A percentile compares a stretch with the other conserved stretches of the same genome.
phyloP scores from a whole-genome alignment of 129 eudicot genomes.

The Helichrysum umbraculigerum region DNA sequence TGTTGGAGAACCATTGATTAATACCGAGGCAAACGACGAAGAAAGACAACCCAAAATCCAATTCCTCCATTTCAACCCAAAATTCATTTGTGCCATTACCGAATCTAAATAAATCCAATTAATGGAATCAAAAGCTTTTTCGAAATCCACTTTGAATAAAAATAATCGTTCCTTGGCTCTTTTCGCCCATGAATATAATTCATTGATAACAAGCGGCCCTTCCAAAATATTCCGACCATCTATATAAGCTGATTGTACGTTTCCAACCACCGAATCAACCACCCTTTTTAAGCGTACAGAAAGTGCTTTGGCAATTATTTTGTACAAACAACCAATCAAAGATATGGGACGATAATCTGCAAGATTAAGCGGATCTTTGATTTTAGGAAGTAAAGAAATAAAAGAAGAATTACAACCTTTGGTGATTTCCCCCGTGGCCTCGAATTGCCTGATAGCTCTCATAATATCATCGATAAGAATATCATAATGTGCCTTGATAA shows the following conservation, averaged over 20 bases:
- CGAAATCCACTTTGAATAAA: neutral
- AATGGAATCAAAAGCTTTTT: neutral
- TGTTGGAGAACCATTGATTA: no score
- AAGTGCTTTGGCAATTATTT: neutral
- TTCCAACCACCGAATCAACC: neutral
- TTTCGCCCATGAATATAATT: neutral
- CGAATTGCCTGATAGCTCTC: neutral
- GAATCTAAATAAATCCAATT: neutral
- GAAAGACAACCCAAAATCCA: no score
- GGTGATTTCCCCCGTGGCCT: neutral
- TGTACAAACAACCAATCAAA: no score
- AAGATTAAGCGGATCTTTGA: no score
- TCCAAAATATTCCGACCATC: no score
- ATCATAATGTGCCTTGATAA: neutral
- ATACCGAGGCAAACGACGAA: no score
- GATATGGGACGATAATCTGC: no score
- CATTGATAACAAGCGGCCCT: neutral
- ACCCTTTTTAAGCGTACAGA: neutral
- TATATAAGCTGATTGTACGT: no score
- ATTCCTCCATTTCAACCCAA: neutral
- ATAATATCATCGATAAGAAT: neutral
- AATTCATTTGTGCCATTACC: neutral
- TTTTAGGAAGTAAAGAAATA: neutral
- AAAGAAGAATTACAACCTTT: neutral
- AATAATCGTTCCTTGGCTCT: neutral